Conservation (phyloP, 2,329 filamentous ascomycete species). For the Polytolypa hystricis region DNA sequence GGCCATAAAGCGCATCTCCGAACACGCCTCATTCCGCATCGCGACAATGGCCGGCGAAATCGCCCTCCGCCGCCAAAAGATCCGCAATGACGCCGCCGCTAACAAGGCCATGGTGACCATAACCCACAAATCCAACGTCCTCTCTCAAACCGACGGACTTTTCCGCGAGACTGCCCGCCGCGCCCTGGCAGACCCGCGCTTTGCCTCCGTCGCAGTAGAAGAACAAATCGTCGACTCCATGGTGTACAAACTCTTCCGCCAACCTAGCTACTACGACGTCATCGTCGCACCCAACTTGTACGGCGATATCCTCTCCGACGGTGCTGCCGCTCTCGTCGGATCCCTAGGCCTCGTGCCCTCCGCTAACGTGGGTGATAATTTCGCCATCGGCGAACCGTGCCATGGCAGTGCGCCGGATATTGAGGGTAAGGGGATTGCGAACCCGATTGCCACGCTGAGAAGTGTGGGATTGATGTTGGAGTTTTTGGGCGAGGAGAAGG, state of each 20-base stretch:
- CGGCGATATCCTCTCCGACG: slow-evolving; percentile 92
- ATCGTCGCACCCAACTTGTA: slow-evolving; percentile 97
- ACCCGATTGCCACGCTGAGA: slow-evolving; percentile 88
- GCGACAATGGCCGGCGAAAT: slow-evolving; percentile 91
- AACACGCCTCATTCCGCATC: slow-evolving; percentile 75
- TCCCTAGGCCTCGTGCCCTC: slow-evolving; percentile 84
- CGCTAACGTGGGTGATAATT: slow-evolving; percentile 87
- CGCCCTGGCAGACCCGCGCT: slow-evolving; percentile 57
- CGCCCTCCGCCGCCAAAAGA: slow-evolving; percentile 71
- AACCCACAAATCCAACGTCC: slow-evolving; percentile 96
- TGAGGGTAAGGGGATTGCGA: slow-evolving; percentile 81
- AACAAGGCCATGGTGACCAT: slow-evolving; percentile 69
- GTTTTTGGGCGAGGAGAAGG: slow-evolving; percentile 77
- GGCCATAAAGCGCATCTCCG: slow-evolving; percentile 93
- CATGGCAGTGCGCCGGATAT: slow-evolving; percentile 96
- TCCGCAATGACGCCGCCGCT: slow-evolving; percentile 48
- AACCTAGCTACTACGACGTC: slow-evolving; percentile 90
- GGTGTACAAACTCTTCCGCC: slow-evolving; percentile 99
- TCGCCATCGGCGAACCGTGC: slow-evolving; percentile 96
- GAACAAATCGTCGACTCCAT: slow-evolving; percentile 99
- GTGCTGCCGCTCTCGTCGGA: slow-evolving; percentile 85
- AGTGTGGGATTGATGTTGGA: slow-evolving; percentile 92
- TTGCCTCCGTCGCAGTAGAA: slow-evolving; percentile 58
- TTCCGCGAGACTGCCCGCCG: slow-evolving; percentile 72
- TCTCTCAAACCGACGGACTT: slow-evolving; percentile 90